Base-by-base conservation (phyloP, 2,329 filamentous ascomycete species). In the Coniochaeta pulveracea region DNA sequence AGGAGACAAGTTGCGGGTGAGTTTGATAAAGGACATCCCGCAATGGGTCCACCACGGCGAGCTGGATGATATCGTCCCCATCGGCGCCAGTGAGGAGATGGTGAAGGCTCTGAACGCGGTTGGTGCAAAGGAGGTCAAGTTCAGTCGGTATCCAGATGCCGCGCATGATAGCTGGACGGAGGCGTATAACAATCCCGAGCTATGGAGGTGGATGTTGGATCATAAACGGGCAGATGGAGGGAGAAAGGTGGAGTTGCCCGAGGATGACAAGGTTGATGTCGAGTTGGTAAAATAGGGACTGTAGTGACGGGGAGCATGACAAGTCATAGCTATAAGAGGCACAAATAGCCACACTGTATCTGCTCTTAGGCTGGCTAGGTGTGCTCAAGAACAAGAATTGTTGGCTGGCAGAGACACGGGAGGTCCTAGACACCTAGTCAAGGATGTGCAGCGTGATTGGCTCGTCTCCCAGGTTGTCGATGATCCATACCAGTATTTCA, bases 1-100 rank as follows among this genome's bases (percentile, higher is more conserved):
- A 10, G 27, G 27, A 17, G 27, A 30, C 27, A 10, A n/a, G 3
- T 19, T 30, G 16, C 27, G 27, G 10, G 27, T n/a, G 27, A 21
- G 5, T 4, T n/a, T 12, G 10, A 30, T 30, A 17, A 30, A 21
- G 27, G 27, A 30, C 27, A 21, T 30, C 16, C 27, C 16, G 14
- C 27, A 30, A 19, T 30, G 27, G 27, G 27, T 30, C 10, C 27
- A 30, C 27, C 27, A 30, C 27, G 27, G 27, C 4, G 27, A 30
- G 27, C 17, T 30, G 27, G 27, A 30, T 19, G 27, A 30, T 15
- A 21, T 30, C 17, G 10, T 30, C 15, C 27, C 27, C 27, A 12
- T 30, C 10, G 19, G 17, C 11, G 27, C 27, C 11, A 30, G 27
- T 19, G 27, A 30, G 17, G 27, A 30, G 27, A 30, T 30, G 27